phyloP scores from a whole-genome alignment of 345 rosid species.

The Citrus cavaleriei region DNA sequence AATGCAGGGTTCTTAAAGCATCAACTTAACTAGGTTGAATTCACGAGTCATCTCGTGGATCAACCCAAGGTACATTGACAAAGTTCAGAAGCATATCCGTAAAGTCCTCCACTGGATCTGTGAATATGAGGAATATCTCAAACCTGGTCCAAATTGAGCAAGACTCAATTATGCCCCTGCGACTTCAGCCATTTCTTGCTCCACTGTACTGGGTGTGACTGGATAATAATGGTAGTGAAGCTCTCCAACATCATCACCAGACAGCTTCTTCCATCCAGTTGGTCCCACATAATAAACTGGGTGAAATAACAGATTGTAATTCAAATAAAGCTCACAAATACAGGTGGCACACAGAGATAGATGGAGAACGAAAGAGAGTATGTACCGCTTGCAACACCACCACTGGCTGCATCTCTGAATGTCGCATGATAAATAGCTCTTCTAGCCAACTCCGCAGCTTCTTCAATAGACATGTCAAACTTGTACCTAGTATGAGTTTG shows the following conservation, averaged over 20 bases:
- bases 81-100: constrained; percentile 10
- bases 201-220: constrained; percentile 50
- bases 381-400: constrained; percentile 98
- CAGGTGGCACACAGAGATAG: not conserved
- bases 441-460: constrained; percentile 93
- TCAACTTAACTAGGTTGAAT: constrained; percentile 9
- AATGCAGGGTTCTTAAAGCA: not conserved
- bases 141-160: constrained; percentile 6
- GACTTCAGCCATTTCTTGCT: constrained; percentile 91
- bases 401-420: constrained; percentile 99
- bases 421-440: constrained; percentile 98
- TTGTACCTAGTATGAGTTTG: constrained; percentile 52
- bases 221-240: constrained; percentile 87
- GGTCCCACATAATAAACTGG: constrained; percentile 97
- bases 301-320: constrained; percentile 1
- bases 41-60: not conserved
- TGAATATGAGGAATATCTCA: not conserved
- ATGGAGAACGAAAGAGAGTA: constrained; percentile 14
- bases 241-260: constrained; percentile 97
- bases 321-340: not conserved
- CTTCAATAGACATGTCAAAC: constrained; percentile 79
- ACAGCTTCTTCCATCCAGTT: constrained; percentile 87
- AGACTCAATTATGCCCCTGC: constrained; percentile 20
- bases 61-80: not conserved
- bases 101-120: not conserved